Base-by-base conservation (phyloP, 768 basidiomycete species). In the Collybia nuda region DNA sequence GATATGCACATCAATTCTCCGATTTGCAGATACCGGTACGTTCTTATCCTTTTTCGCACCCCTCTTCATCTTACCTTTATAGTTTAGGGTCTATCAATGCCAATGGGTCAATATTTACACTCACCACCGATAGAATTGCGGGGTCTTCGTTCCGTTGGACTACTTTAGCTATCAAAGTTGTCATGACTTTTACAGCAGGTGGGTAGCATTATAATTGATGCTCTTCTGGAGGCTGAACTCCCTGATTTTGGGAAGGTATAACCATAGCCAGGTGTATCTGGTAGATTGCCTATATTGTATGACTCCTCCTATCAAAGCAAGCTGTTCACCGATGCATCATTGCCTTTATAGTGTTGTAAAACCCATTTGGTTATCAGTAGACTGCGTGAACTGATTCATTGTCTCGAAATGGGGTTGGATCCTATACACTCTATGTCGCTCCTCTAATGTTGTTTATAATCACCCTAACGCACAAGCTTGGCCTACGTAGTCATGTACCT, bases 1-100 rank as follows among this genome's bases (percentile, higher is more conserved):
- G 11, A 37, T 63, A 43, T 62, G 55, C 6, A 65, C 70, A 0
- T 21, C 58, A 3, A 40, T 67, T 3, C 48, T 72, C n/a, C 56
- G 72, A 14, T 11, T 71, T 8, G 62, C 58, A 15, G 66, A 63
- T 5, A 67, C 70, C 55, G 58, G 71, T 71, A 38, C 29, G 62
- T 32, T 18, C 24, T 19, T 14, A 1, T 17, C 19, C 15, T 7
- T 29, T 18, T 12, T 2, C 11, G 24, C 5, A 24, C 11, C 29
- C 21, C 3, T 21, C 14, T 24, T 41, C 12, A 29, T 5, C 18
- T 53, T 2, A 40, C 22, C 4, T 6, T 5, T 2, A 18, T 23
- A 63, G 62, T 59, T 9, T 55, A 48, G 51, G 62, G 62, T 61
- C 50, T 47, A 26, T 46, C 18, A 55, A 51, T 47, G 49, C 17